phyloP scores from a whole-genome alignment of 495 filamentous ascomycete genomes.

The Emericellopsis terricola region DNA sequence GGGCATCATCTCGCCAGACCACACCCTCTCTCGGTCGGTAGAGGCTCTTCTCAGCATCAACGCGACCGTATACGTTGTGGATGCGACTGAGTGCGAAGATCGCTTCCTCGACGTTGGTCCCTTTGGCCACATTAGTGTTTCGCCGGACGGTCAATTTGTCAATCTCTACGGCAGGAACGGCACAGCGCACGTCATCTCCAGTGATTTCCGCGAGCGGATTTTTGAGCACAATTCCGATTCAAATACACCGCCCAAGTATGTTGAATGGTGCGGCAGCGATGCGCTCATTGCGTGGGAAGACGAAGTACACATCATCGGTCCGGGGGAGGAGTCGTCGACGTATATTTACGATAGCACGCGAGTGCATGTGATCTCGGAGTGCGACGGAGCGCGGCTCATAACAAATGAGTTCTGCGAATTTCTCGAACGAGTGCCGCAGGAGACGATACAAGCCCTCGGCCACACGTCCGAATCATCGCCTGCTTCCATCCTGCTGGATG shows the following conservation, averaged over 20 bases:
- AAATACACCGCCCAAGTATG: constrained; percentile 67
- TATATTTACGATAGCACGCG: constrained; percentile 73
- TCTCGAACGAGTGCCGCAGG: constrained; percentile 78
- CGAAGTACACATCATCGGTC: constrained; percentile 89
- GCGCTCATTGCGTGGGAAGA: constrained; percentile 94
- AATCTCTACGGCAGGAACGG: constrained; percentile 74
- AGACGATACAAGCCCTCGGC: constrained; percentile 74
- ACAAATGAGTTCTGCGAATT: constrained; percentile 92
- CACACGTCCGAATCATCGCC: constrained; percentile 65
- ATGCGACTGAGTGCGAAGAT: constrained; percentile 80
- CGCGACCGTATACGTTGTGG: constrained; percentile 69
- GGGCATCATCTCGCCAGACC: constrained; percentile 73
- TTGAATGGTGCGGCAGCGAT: constrained; percentile 95
- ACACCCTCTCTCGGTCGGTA: constrained; percentile 85
- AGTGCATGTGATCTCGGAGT: constrained; percentile 77
- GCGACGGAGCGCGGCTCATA: constrained; percentile 75
- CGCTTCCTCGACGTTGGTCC: constrained; percentile 78
- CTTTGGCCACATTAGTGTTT: constrained; percentile 76
- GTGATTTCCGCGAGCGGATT: constrained; percentile 79
- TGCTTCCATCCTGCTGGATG: constrained; percentile 81
- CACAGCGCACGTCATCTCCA: constrained; percentile 82
- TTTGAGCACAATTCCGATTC: constrained; percentile 83
- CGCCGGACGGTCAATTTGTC: constrained; percentile 75
- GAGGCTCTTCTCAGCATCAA: constrained; percentile 81
- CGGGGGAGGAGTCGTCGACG: constrained; percentile 57